These are phyloP conservation scores for Calonectria pauciramosa DNA, from an alignment of 2,329 filamentous ascomycete species.

Conservation along the genomic window DNA sequence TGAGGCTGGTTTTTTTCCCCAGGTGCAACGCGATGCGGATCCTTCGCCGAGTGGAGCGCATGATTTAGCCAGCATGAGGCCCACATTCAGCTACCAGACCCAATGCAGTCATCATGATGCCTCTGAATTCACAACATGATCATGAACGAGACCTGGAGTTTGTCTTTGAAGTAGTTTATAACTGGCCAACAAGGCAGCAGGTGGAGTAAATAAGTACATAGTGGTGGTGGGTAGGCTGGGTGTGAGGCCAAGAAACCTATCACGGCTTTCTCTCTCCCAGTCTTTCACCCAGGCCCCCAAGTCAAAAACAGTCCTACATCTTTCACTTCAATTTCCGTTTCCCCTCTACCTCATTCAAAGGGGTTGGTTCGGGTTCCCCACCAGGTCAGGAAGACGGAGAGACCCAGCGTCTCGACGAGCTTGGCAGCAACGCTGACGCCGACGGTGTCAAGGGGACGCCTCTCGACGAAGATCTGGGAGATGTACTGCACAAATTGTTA, in stretches of 20 bases:
- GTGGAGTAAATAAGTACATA: background rate
- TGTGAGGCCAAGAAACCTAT: background rate
- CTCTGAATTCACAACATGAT: background rate
- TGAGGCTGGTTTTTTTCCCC: background rate
- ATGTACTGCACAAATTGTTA: slow-evolving; percentile 73
- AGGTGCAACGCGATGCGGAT: background rate
- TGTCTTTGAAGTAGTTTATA: slow-evolving; percentile 8
- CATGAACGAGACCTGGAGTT: background rate
- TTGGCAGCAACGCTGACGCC: slow-evolving; percentile 88
- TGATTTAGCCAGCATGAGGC: background rate
- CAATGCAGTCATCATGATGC: background rate
- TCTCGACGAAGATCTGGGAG: slow-evolving; percentile 89
- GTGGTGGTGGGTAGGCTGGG: background rate
- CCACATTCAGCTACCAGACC: background rate
- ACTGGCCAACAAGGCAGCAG: background rate
- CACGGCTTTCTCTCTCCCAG: background rate
- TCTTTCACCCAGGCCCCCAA: background rate
- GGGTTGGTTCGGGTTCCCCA: slow-evolving; percentile 97
- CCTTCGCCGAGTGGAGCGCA: background rate
- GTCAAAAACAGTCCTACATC: background rate
- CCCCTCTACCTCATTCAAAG: slow-evolving; percentile 75
- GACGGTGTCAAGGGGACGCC: slow-evolving; percentile 90
- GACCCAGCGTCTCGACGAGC: slow-evolving; percentile 91
- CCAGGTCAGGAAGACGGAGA: slow-evolving; percentile 94
- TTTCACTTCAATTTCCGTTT: background rate